A percentile compares a stretch with the other conserved stretches of the same genome.
These are phyloP conservation scores for Brassica carinata DNA, from an alignment of 345 rosid genomes.

Conservation along the genomic window DNA sequence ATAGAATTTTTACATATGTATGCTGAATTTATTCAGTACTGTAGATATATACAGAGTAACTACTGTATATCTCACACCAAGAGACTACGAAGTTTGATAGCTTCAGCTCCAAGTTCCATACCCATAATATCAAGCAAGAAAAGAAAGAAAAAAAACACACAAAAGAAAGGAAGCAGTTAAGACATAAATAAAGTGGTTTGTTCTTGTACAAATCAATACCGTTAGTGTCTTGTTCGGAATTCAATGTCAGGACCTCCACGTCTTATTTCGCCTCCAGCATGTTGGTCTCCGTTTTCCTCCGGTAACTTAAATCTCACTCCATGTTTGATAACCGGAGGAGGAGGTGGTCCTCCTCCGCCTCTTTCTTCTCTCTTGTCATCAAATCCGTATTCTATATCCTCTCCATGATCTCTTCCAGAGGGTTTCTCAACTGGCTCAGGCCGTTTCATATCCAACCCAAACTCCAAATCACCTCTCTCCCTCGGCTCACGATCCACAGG, in stretches of 20 bases:
- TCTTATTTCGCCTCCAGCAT: constrained; percentile 23
- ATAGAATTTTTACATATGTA: background rate
- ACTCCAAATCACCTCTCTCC: constrained; percentile 43
- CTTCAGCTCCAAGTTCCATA: constrained; percentile 24
- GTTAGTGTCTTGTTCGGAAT: constrained; percentile 37
- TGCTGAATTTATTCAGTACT: constrained; percentile 15
- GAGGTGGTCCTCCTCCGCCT: constrained; percentile 20
- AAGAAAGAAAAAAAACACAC: background rate
- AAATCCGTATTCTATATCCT: constrained; percentile 38
- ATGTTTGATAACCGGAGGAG: constrained; percentile 38
- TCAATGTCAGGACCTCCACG: constrained; percentile 31
- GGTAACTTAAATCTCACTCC: constrained; percentile 40
- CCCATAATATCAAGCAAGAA: constrained; percentile 7
- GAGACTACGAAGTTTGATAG: constrained; percentile 21
- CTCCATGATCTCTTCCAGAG: constrained; percentile 9
- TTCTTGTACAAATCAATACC: constrained; percentile 2
- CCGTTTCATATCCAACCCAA: constrained; percentile 39
- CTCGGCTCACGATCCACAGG: constrained; percentile 45
- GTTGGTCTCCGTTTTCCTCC: constrained; percentile 38
- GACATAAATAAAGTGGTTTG: constrained; percentile 16
- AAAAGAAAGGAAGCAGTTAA: constrained; percentile 3
- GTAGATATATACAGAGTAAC: background rate
- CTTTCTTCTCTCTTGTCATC: constrained; percentile 38
- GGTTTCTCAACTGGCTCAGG: constrained; percentile 20
- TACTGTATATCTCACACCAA: constrained; percentile 15